Base-by-base conservation (phyloP, 2,329 filamentous ascomycete species). In the Cytospora schulzeri region DNA sequence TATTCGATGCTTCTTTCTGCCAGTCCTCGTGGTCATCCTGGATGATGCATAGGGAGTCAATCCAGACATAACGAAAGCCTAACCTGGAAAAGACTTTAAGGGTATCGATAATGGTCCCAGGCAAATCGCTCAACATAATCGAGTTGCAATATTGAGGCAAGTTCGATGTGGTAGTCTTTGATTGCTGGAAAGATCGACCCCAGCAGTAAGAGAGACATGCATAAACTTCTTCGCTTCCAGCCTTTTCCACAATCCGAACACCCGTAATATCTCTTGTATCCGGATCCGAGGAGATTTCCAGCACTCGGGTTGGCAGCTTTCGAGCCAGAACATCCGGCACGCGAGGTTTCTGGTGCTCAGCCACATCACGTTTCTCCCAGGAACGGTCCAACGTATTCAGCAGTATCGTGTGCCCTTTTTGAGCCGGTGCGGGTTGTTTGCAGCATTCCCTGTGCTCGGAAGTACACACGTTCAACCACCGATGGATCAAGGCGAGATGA, bases 41-140 rank as follows among this genome's bases (percentile, higher is more conserved):
- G 12, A 54, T 19, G 14, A 62, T 62, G 19, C 59, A 62, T 9
- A 62, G 52, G 3, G 54, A 29, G 33, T 63, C 61, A n/a, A 58
- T 24, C 61, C 61, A 63, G n/a, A 63, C n/a, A 28, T 63, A 57
- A 12, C 38, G n/a, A 19, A 63, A 63, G 5, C 45, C 61, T 19
- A 63, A 22, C 52, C 11, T 33, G 22, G 26, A 24, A 3, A 26
- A 31, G 15, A 62, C 7, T 4, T 26, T 14, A 3, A 62, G 38
- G 4, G 31, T 29, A 28, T 56, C 52, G 31, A 26, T n/a, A 12
- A 62, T 53, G 6, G 60, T 33, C 29, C 29, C 26, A 17, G 60
- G 52, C 4, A 62, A 24, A 22, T 9, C n/a, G 17, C 41, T 31
- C 35, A 62, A 33, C 11, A 38, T 1, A 14, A 62, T 56, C 3